Evolutionary conservation across 2,329 filamentous ascomycete genomes (phyloP), one percentile per base, ranked within the genome.

Genomic region (Stagonosporopsis rhizophila): DNA sequence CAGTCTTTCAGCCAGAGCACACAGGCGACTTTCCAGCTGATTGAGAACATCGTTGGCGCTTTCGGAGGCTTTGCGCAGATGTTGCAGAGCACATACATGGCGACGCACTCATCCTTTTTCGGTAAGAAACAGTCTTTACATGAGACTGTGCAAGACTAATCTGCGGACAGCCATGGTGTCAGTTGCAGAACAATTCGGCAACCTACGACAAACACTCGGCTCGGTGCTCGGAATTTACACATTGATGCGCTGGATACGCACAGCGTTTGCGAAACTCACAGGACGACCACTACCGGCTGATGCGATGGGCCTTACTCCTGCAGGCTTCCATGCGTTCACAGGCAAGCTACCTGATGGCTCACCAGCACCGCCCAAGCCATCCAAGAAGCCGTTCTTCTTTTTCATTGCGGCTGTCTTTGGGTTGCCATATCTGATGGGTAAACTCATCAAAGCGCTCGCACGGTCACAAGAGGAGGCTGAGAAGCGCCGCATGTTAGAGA

Each of bases 61-160:
- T 99, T 99, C 81, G 93, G 93, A 19, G 95, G 96, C 0, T 98
- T 99, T 74, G 92, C 96, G 12, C 95, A 99, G 81, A 99, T 99
- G 95, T 84, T 99, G 25, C 95, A 99, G 79, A 98, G 95, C 81
- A 98, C 95, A 11, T 99, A 97, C 71, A 99, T 99, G 96, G 95
- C 96, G 27, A 99, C 95, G 0, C 95, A 99, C 78, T 97, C 93
- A 6, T 96, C 92, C 50, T 99, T 99, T 78, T 99, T 98, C 71
- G 93, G 92, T 96, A 85, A 70, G 89, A 78, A 15, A 14, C 6
- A 9, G 5, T 2, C 20, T 4, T 22, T 15, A 14, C 6, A 30
- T 15, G 7, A 12, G 25, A 19, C 30, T 20, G 30, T 44, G 6
- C 30, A 34, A 38, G 40, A 48, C 64, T 72, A 60, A 73, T 52